phyloP scores from a whole-genome alignment of 2,329 filamentous ascomycete species.

The Xylariaceae sp. region DNA sequence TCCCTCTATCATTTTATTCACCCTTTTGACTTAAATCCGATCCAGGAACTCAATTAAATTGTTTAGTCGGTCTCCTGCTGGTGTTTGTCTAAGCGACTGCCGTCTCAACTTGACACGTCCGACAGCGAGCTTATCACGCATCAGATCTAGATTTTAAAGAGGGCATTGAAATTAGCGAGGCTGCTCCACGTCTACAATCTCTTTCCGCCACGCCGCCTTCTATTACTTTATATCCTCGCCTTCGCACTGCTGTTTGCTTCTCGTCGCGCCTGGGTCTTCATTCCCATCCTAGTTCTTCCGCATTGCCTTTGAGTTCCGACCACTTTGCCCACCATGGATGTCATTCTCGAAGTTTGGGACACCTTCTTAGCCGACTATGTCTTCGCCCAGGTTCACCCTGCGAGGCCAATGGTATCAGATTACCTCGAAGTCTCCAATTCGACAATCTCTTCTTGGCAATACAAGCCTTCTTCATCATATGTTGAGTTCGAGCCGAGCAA shows the following conservation, averaged over 20 bases:
- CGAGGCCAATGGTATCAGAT: constrained; percentile 52
- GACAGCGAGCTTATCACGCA: no score
- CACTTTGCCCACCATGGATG: constrained; percentile 72
- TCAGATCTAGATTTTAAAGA: no score
- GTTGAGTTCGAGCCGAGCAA: constrained; percentile 72
- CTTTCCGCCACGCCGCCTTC: not conserved
- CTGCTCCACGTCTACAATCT: not conserved
- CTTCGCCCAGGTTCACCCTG: constrained; percentile 75
- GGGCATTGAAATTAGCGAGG: no score
- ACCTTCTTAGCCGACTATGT: constrained; percentile 79
- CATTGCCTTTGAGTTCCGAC: constrained; percentile 5
- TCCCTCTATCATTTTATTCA: not conserved
- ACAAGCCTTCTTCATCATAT: constrained; percentile 74
- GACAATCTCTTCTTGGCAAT: constrained; percentile 67
- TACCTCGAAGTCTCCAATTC: constrained; percentile 53
- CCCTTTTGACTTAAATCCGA: not conserved
- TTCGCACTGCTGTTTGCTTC: not conserved
- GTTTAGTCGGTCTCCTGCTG: no score
- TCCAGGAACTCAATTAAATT: constrained; percentile 1
- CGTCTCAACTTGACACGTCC: no score
- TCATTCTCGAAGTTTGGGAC: constrained; percentile 86
- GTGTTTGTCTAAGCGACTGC: no score
- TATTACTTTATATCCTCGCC: not conserved
- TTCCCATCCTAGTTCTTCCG: not conserved
- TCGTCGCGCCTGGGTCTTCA: not conserved